These are phyloP conservation scores for Ajuga reptans DNA, from an alignment of 305 asterid genomes.

Conservation along the genomic window DNA sequence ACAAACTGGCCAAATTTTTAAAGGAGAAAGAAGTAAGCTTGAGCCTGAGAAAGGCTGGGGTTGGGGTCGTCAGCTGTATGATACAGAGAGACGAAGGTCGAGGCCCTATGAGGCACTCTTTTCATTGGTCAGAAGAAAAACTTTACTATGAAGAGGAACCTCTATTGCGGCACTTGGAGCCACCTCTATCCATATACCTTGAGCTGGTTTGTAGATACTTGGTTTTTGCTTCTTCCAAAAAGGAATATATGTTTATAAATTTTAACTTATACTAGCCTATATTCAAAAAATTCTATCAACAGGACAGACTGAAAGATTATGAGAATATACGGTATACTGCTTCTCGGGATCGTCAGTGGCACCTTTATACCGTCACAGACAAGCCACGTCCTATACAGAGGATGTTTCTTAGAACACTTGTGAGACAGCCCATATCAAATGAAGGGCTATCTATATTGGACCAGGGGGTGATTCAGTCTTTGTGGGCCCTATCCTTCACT, in stretches of 20 bases:
- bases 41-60: conserved; percentile 74
- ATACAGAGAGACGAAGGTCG: conserved; percentile 98
- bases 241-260: not conserved
- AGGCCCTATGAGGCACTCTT: conserved; percentile 97
- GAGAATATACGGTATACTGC: conserved; percentile 74
- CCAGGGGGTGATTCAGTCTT: conserved; percentile 41
- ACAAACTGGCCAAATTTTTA: conserved; percentile 84
- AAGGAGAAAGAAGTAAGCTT: conserved; percentile 81
- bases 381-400: conserved; percentile 61
- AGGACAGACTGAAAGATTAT: conserved; percentile 87
- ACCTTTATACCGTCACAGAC: conserved; percentile 76
- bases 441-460: conserved; percentile 63
- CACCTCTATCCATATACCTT: conserved; percentile 92
- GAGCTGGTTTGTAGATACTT: conserved; percentile 61
- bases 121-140: conserved; percentile 76
- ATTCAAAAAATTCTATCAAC: conserved; percentile 19
- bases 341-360: conserved; percentile 99
- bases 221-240: not conserved
- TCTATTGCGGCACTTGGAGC: conserved; percentile 90
- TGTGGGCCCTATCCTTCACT: conserved; percentile 65
- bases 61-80: conserved; percentile 80
- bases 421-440: conserved; percentile 75
- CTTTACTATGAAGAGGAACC: conserved; percentile 77
- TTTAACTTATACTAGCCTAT: conserved; percentile 10
- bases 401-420: conserved; percentile 87